Base-by-base conservation (phyloP, 129 eudicot genomes). In the Flaveria ramosissima region DNA sequence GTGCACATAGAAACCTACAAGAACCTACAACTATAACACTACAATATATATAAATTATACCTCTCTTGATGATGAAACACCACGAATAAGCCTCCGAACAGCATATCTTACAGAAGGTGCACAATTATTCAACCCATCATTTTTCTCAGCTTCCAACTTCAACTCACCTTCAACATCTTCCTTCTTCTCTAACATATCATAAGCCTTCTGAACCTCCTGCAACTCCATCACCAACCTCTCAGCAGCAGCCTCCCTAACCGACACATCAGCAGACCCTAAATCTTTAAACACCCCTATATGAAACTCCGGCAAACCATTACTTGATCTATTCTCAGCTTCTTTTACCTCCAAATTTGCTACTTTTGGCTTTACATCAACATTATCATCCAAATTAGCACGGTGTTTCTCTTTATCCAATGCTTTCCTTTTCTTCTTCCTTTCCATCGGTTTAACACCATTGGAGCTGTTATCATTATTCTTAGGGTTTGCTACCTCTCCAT, bases 91-190 rank as follows among this genome's bases (percentile, higher is more conserved):
- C 84, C 99, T 85, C 75, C 97, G 75, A 9, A 95, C 84, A 46
- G 99, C 97, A 79, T 95, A 95, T 76, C 96, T 83, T 64, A 95
- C 62, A 6, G 97, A 87, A 0, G 96, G 94, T n/a, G 97, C 99
- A 81, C 96, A 92, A n/a, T 86, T 84, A 83, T 92, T 82, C 82
- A 92, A 85, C 6, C 97, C 97, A 85, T 95, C 99, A 79, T 88
- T 90, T 78, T 95, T 92, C 62, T 85, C 96, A 56, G 96, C 97
- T 77, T 91, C 97, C 86, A 89, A 77, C 51, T 85, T 86, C 77
- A 86, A 60, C 65, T 74, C 89, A 75, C 82, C 85, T 27, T 86
- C 92, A 76, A 75, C 74, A 9, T 65, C 82, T 30, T 88, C 89
- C 81, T 89, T 88, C 64, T 66, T 82, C 65, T 83, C 92, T 12